A percentile compares a stretch with the other conserved stretches of the same genome.
These are phyloP conservation scores for Tolypocladium inflatum DNA, from an alignment of 2,329 filamentous ascomycete genomes.

Conservation along the genomic window DNA sequence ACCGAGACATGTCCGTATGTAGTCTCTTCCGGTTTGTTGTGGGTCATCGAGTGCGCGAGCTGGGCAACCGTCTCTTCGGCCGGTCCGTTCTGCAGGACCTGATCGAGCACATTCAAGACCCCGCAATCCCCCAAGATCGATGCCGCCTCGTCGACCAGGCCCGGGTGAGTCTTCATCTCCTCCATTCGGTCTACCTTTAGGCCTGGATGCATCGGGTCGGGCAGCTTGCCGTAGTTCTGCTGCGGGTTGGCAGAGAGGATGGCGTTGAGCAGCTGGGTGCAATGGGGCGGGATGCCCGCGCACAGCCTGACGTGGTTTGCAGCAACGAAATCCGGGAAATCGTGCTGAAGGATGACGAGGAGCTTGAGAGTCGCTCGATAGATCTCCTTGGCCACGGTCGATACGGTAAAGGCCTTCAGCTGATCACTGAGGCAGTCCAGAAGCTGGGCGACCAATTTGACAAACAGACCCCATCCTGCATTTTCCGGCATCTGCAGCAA, in stretches of 20 bases:
- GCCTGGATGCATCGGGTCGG: slow-evolving; percentile 43
- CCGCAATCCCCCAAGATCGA: slow-evolving; percentile 43
- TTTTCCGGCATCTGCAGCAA: slow-evolving; percentile 61
- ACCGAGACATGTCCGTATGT: slow-evolving; percentile 59
- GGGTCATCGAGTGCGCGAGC: slow-evolving; percentile 64
- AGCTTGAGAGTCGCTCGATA: slow-evolving; percentile 80
- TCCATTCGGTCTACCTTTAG: slow-evolving; percentile 70
- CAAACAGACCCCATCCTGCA: slow-evolving; percentile 67
- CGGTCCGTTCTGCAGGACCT: slow-evolving; percentile 49
- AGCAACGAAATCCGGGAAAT: slow-evolving; percentile 87
- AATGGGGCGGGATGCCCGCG: slow-evolving; percentile 72
- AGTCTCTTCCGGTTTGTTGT: slow-evolving; percentile 45
- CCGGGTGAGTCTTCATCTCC: slow-evolving; percentile 60
- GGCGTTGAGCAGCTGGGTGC: slow-evolving; percentile 79
- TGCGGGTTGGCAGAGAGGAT: slow-evolving; percentile 77
- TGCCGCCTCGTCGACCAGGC: slow-evolving; percentile 53
- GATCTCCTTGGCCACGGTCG: slow-evolving; percentile 65
- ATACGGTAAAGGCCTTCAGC: slow-evolving; percentile 62
- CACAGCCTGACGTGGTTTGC: slow-evolving; percentile 79
- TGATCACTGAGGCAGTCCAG: slow-evolving; percentile 69
- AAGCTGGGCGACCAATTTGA: slow-evolving; percentile 62
- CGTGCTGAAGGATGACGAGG: slow-evolving; percentile 78
- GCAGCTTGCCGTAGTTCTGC: slow-evolving; percentile 53
- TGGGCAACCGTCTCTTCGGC: slow-evolving; percentile 67
- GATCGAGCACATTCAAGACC: slow-evolving; percentile 50